Percentiles rank a stretch among this genome's conserved stretches.
phyloP scores from a whole-genome alignment of 441 rosid genomes.

The Brassica hybrid region DNA sequence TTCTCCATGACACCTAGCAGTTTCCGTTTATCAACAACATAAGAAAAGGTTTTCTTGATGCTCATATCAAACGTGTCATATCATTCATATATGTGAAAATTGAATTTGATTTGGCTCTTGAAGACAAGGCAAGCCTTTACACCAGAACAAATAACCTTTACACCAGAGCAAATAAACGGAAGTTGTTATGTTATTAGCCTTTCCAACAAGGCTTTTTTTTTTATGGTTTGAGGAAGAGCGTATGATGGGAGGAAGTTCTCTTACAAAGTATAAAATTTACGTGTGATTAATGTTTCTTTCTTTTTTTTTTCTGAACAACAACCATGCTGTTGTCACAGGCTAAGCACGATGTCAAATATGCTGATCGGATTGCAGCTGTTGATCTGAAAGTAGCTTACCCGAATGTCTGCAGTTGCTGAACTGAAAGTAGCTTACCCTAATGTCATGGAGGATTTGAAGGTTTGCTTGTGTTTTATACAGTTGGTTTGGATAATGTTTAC shows the following conservation, averaged over 20 bases:
- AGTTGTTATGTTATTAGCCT: conserved; percentile 66
- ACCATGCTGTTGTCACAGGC: neutral
- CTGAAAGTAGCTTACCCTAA: too few relatives aligned
- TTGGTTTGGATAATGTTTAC: neutral
- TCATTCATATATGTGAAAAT: neutral
- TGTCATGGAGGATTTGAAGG: neutral
- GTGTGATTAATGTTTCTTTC: too few relatives aligned
- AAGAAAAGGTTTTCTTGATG: conserved; percentile 72
- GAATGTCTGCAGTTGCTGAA: neutral
- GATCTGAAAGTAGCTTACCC: neutral
- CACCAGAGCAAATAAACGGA: conserved; percentile 27
- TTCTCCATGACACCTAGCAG: conserved; percentile 82
- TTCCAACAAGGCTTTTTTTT: conserved; percentile 75
- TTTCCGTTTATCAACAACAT: conserved; percentile 71
- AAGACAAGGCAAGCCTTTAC: conserved; percentile 64
- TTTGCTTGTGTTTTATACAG: neutral
- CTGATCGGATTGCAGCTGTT: neutral
- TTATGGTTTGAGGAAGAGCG: conserved; percentile 73
- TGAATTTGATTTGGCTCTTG: conserved; percentile 14
- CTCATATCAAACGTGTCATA: conserved; percentile 92
- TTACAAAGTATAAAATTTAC: conserved; percentile 62
- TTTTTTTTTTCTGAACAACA: too few relatives aligned
- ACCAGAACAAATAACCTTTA: conserved; percentile 5
- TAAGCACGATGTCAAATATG: neutral
- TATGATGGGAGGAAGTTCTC: conserved; percentile 83